phyloP scores from a whole-genome alignment of 352 stramenopile genomes.

The Plasmopara viticola region DNA sequence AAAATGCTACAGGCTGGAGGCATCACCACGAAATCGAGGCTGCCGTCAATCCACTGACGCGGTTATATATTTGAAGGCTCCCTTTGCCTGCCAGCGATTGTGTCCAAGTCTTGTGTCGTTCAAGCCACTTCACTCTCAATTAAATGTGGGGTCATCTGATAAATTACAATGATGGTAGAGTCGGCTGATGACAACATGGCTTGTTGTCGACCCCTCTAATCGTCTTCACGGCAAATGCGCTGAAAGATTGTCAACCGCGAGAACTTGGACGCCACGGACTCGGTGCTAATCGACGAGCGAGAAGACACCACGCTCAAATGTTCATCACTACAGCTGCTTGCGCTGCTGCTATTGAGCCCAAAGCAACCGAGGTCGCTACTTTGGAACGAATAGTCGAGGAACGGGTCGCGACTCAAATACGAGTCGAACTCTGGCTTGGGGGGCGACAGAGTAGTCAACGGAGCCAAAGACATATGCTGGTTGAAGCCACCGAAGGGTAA shows the following conservation, averaged over 20 bases:
- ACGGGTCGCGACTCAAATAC: conserved; percentile 43
- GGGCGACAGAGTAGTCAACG: conserved; percentile 26
- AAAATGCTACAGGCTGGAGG: conserved; percentile 33
- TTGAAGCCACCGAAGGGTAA: conserved; percentile 57
- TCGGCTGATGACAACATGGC: conserved; percentile 11
- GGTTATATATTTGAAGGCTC: conserved; percentile 29
- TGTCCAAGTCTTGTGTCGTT: conserved; percentile 16
- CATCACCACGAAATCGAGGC: conserved; percentile 19
- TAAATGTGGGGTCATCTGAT: conserved; percentile 32
- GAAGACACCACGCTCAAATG: conserved; percentile 36
- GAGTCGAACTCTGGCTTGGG: conserved; percentile 31
- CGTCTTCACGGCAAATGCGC: conserved; percentile 72
- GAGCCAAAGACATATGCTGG: conserved; percentile 47
- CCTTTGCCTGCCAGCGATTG: conserved; percentile 7
- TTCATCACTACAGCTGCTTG: conserved; percentile 25
- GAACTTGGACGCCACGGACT: conserved; percentile 41
- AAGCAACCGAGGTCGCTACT: conserved; percentile 28
- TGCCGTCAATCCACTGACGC: conserved; percentile 30
- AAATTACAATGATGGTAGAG: conserved; percentile 39
- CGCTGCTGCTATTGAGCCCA: conserved; percentile 16
- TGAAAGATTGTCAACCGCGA: conserved; percentile 79
- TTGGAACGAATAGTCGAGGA: conserved; percentile 39
- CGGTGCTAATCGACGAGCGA: conserved; percentile 24
- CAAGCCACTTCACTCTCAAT: conserved; percentile 26
- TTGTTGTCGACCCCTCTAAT: conserved; percentile 17